Evolutionary conservation across 306 rosid species (phyloP), one percentile per base, ranked within the genome.

Genomic region (Lathyrus oleraceus): DNA sequence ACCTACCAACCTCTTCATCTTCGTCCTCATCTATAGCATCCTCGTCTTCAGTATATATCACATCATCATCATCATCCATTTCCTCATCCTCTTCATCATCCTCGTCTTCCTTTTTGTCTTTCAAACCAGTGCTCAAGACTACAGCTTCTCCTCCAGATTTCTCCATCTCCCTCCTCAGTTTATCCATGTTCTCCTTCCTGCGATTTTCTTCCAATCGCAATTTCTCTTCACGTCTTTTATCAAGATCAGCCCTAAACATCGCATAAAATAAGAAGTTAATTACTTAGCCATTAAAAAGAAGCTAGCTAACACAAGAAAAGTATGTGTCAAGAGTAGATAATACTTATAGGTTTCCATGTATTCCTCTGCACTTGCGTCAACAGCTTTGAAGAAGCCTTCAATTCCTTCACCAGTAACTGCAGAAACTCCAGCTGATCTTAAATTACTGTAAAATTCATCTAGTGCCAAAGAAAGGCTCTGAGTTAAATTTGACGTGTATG

Each of bases 121-220:
- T 93, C 81, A 87, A 80, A 58, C 96, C 89, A 19, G 90, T 87
- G 90, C 84, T 93, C 87, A 90, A 75, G 30, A 84, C 87, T 71
- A 63, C 68, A 63, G 68, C 40, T 39, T 63, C 68, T 17, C 68
- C 68, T 20, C 68, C 68, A 40, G 68, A 63, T 63, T 63, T 63
- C 51, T 63, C 68, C 68, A 63, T 63, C 9, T 63, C 68, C 52
- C 6, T 63, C 68, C 51, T 63, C 52, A 63, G 19, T 40, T 63
- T 63, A 39, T 63, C 68, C 68, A 63, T 63, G 68, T 71, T 87
- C 58, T 84, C 90, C 85, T 54, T 87, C 85, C 81, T 78, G 17
- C 85, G 84, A 8, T 90, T 89, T 83, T 87, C 97, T 82, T 93
- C 96, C 73, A 93, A 77, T 6, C 85, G 91, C 17, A 76, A 78